These are phyloP conservation scores for Sphaerulina populicola DNA, from an alignment of 2,329 filamentous ascomycete species.

Conservation along the genomic window DNA sequence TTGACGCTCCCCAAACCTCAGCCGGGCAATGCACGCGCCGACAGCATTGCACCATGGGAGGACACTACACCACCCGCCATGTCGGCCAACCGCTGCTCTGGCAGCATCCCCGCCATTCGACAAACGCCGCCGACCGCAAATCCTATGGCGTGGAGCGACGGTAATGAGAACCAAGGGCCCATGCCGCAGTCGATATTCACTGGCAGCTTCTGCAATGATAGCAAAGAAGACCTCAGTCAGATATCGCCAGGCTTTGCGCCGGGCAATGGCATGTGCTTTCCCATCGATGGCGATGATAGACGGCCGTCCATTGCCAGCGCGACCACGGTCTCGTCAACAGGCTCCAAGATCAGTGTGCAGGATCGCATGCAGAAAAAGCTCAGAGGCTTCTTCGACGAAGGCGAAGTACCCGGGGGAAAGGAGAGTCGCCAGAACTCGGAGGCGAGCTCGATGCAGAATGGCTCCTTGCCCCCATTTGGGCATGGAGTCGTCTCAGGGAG, in stretches of 20 bases:
- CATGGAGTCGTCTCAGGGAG: conserved; percentile 42
- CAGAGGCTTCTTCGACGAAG: conserved; percentile 82
- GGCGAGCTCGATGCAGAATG: conserved; percentile 28
- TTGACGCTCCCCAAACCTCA: conserved; percentile 33
- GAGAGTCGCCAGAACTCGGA: conserved; percentile 57
- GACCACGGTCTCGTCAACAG: conserved; percentile 75
- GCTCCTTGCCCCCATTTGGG: conserved; percentile 47
- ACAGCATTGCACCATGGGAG: conserved; percentile 45
- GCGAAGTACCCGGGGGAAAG: conserved; percentile 60
- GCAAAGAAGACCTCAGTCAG: conserved; percentile 61
- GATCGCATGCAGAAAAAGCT: conserved; percentile 71
- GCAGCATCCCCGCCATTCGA: conserved; percentile 40
- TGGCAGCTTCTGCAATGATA: conserved; percentile 59
- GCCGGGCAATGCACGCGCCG: conserved; percentile 40
- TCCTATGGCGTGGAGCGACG: conserved; percentile 41
- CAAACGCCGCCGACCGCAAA: conserved; percentile 47
- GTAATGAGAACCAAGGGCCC: conserved; percentile 29
- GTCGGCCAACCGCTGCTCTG: conserved; percentile 40
- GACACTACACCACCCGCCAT: conserved; percentile 25
- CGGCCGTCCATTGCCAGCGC: conserved; percentile 83
- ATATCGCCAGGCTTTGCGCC: conserved; percentile 62
- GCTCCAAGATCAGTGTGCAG: conserved; percentile 64
- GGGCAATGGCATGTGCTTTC: conserved; percentile 42
- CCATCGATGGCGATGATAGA: conserved; percentile 60
- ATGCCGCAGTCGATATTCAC: conserved; percentile 38